Conservation (phyloP, 169 alveolate species). For the Neospora caninum region DNA sequence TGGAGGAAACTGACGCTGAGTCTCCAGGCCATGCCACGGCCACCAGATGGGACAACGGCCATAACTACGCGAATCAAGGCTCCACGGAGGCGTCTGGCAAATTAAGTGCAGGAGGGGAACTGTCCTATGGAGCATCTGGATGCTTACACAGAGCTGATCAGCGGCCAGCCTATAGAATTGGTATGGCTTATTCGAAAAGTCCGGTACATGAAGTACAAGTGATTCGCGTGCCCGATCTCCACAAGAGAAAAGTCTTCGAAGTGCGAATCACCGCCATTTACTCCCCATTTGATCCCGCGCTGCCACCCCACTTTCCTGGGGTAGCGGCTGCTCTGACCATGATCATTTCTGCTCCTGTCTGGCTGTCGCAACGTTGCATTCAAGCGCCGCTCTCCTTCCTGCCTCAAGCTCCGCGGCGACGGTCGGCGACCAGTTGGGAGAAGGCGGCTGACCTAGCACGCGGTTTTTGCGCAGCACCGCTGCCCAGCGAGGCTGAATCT, state of each 20-base stretch:
- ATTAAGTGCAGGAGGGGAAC: background rate
- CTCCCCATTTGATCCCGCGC: constrained; percentile 19
- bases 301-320: background rate
- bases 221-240: background rate
- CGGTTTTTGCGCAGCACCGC: background rate
- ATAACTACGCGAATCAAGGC: background rate
- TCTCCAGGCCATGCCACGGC: background rate
- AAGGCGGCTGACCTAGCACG: background rate
- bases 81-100: background rate
- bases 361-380: constrained; percentile 3
- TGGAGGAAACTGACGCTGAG: background rate
- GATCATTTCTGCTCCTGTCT: background rate
- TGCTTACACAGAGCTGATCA: background rate
- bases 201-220: background rate
- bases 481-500: background rate
- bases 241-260: background rate
- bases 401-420: background rate
- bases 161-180: background rate
- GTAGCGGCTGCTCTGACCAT: constrained; percentile 7
- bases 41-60: background rate
- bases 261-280: background rate
- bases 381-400: background rate
- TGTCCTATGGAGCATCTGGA: background rate
- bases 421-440: background rate
- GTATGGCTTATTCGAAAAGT: background rate